Percentiles rank a stretch among this genome's conserved stretches.
Evolutionary conservation across 495 filamentous ascomycete species (phyloP).

Genomic region (Aspergillus mulundensis): DNA sequence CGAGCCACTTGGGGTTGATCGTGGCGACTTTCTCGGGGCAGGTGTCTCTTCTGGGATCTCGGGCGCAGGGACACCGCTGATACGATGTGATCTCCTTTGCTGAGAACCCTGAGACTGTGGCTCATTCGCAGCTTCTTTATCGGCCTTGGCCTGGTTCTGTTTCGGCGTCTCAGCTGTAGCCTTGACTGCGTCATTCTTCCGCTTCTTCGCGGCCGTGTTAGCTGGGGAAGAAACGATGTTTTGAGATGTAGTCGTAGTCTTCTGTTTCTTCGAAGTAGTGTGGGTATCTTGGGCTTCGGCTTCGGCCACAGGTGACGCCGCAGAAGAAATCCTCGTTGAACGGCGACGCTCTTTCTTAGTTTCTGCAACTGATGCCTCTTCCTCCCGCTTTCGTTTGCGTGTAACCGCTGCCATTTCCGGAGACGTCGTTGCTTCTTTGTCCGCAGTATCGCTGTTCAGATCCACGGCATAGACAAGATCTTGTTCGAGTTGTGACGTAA

Average conservation of each 20-base stretch:
- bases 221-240: conserved; percentile 15
- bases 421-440: background rate
- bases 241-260: conserved; percentile 1
- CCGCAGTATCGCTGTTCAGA: conserved; percentile 12
- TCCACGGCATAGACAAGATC: conserved; percentile 39
- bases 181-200: conserved; percentile 19
- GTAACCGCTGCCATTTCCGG: conserved; percentile 11
- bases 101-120: conserved; percentile 11
- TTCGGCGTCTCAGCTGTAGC: background rate
- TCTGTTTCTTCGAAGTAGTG: conserved; percentile 19
- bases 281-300: conserved; percentile 13
- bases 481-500: conserved; percentile 43
- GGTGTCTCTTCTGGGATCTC: conserved; percentile 14
- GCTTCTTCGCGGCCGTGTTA: conserved; percentile 21
- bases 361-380: conserved; percentile 14
- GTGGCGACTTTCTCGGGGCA: conserved; percentile 12
- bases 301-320: conserved; percentile 12
- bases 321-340: conserved; percentile 27
- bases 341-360: conserved; percentile 26
- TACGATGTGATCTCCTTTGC: conserved; percentile 25
- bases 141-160: background rate
- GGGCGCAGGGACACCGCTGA: conserved; percentile 20
- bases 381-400: conserved; percentile 40
- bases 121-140: background rate
- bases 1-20: conserved; percentile 11